Evolutionary conservation across 73 alveolate genomes (phyloP).

Genomic region (Tetrahymena thermophila): DNA sequence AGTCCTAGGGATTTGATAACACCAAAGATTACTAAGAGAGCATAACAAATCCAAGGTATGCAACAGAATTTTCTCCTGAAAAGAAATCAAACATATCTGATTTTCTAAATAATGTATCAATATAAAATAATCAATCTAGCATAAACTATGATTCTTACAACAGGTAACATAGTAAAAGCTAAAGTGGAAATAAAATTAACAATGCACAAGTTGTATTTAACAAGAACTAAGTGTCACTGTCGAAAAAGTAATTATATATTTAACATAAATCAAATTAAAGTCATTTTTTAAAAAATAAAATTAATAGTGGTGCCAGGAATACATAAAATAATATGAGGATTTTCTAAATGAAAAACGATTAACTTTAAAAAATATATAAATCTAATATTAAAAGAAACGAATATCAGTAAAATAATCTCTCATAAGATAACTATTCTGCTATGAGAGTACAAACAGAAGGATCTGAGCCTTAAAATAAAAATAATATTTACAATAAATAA

Average conservation of each 20-base stretch:
- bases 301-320: background rate
- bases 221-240: background rate
- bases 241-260: background rate
- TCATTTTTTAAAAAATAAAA: background rate
- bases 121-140: background rate
- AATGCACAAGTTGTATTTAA: background rate
- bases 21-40: background rate
- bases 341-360: background rate
- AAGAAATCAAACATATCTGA: background rate
- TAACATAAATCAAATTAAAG: background rate
- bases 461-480: background rate
- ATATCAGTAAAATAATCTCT: background rate
- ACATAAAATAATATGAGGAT: background rate
- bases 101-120: background rate
- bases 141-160: background rate
- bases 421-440: background rate
- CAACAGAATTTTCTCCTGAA: background rate
- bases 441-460: background rate
- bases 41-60: background rate
- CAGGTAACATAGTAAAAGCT: background rate
- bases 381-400: background rate
- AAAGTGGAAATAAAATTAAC: background rate
- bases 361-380: background rate
- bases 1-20: background rate
- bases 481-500: background rate